Conservation (phyloP, 225 moss, liverwort and hornwort species). For the Marchantia polymorpha region DNA sequence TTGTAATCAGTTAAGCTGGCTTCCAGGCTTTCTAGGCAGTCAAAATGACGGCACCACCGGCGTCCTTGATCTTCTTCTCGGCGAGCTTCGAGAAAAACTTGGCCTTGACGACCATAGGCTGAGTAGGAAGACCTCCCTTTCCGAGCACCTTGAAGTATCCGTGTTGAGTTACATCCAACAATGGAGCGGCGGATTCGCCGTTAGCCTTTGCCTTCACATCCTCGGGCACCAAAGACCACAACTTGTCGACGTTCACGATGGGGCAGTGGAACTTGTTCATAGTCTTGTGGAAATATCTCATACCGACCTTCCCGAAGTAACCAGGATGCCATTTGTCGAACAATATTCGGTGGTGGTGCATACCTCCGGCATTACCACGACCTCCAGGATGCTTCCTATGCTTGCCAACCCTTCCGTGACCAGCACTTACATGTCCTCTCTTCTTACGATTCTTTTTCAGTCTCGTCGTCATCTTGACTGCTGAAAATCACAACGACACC, state of each 20-base stretch:
- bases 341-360: slow-evolving; percentile 42
- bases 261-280: slow-evolving; percentile 40
- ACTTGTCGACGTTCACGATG: slow-evolving; percentile 39
- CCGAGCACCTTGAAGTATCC: slow-evolving; percentile 41
- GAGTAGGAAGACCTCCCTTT: slow-evolving; percentile 27
- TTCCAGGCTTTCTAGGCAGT: slow-evolving; percentile 21
- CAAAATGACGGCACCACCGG: slow-evolving; percentile 37
- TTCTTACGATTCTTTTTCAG: slow-evolving; percentile 49
- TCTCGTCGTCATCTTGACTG: slow-evolving; percentile 42
- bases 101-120: slow-evolving; percentile 25
- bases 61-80: slow-evolving; percentile 39
- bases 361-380: slow-evolving; percentile 43
- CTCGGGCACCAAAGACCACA: slow-evolving; percentile 39
- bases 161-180: slow-evolving; percentile 33
- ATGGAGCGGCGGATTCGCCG: slow-evolving; percentile 20
- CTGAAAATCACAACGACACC: background rate
- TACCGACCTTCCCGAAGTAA: slow-evolving; percentile 44
- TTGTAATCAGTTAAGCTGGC: slow-evolving; percentile 7
- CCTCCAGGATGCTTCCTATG: slow-evolving; percentile 48
- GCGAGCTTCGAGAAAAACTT: slow-evolving; percentile 32
- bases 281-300: slow-evolving; percentile 42
- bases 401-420: slow-evolving; percentile 43
- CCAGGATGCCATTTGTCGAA: slow-evolving; percentile 45
- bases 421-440: slow-evolving; percentile 46
- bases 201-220: slow-evolving; percentile 26